These are phyloP conservation scores for Blumeria hordei DNA, from an alignment of 2,329 filamentous ascomycete genomes.

Conservation along the genomic window DNA sequence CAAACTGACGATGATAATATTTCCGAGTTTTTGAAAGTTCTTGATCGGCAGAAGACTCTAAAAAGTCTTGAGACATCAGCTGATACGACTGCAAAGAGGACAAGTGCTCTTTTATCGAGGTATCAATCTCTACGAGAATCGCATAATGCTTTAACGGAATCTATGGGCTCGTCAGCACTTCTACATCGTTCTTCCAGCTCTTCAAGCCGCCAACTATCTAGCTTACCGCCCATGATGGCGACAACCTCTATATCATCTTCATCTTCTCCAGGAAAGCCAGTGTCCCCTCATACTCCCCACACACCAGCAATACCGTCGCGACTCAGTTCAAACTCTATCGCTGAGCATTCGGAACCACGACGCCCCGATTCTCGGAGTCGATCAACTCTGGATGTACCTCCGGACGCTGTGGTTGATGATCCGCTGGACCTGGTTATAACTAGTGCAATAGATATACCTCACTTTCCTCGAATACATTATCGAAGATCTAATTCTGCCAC, in stretches of 20 bases:
- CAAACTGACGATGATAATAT: constrained; percentile 77
- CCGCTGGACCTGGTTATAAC: constrained; percentile 25
- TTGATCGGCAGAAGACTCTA: constrained; percentile 74
- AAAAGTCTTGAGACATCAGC: constrained; percentile 49
- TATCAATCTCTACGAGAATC: constrained; percentile 80
- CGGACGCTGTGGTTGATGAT: constrained; percentile 10
- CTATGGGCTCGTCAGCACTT: constrained; percentile 73
- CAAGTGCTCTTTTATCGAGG: constrained; percentile 55
- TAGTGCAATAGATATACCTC: constrained; percentile 48
- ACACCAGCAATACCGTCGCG: constrained; percentile 83
- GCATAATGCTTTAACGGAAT: constrained; percentile 72
- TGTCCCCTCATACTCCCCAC: constrained; percentile 76
- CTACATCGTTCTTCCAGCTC: constrained; percentile 64
- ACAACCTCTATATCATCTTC: constrained; percentile 61
- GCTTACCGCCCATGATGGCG: constrained; percentile 39
- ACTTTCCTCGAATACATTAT: constrained; percentile 35
- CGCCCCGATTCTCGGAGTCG: constrained; percentile 7
- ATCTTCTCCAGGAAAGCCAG: constrained; percentile 71
- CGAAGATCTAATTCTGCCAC: constrained; percentile 47
- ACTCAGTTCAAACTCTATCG: constrained; percentile 75
- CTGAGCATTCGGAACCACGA: constrained; percentile 29
- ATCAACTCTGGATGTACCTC: constrained; percentile 6
- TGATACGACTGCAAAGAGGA: constrained; percentile 48
- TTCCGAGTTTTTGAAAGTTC: constrained; percentile 68
- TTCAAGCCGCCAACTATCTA: constrained; percentile 33